Percentiles rank a stretch among this genome's conserved stretches.
These are phyloP conservation scores for Solanum hybrid DNA, from an alignment of 305 asterid species.

Conservation along the genomic window DNA sequence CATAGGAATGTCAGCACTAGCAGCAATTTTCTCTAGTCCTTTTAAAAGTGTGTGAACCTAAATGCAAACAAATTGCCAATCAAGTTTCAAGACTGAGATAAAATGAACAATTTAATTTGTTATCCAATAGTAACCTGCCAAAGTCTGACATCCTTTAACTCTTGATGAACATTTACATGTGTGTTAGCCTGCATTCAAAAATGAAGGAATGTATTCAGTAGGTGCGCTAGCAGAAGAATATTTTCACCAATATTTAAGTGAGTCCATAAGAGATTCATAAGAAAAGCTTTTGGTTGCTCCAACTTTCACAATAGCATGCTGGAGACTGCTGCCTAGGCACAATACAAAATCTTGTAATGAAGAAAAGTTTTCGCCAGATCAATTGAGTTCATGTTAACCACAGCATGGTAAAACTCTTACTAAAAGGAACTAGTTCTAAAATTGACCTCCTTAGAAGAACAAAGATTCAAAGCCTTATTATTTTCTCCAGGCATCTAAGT, in stretches of 20 bases:
- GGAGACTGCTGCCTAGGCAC: not conserved
- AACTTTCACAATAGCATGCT: not conserved
- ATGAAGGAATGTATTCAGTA: conserved; percentile 1
- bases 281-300: not conserved
- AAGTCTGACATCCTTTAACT: conserved; percentile 87
- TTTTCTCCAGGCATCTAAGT: not conserved
- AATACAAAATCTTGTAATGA: not conserved
- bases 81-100: not conserved
- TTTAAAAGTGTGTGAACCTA: conserved; percentile 89
- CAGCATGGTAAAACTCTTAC: not conserved
- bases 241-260: not conserved
- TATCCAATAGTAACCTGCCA: conserved; percentile 68
- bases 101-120: conserved; percentile 4
- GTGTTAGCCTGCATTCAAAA: conserved; percentile 78
- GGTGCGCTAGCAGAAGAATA: not conserved
- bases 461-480: not conserved
- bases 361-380: not conserved
- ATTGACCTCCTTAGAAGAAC: not conserved
- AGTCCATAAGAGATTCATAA: not conserved
- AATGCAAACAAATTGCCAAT: not conserved
- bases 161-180: conserved; percentile 77
- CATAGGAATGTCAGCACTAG: conserved; percentile 93
- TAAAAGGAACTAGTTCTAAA: not conserved
- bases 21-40: conserved; percentile 96
- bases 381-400: not conserved